Evolutionary conservation across 1,139 yeast species (phyloP).

Genomic region (Sugiyamaella neomexicana): DNA sequence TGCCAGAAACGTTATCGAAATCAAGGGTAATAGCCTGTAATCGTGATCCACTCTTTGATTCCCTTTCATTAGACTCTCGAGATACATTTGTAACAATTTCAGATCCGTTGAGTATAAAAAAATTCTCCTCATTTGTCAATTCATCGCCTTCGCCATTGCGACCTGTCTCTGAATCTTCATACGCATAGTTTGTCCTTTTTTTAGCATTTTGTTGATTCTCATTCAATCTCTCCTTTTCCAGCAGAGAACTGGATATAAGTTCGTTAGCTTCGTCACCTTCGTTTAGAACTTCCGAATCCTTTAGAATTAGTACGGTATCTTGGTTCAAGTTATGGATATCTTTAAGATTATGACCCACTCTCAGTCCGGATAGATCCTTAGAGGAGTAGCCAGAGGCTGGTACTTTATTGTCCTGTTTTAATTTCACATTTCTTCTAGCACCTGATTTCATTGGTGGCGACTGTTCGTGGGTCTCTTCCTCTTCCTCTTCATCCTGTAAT

Average conservation of each 20-base stretch:
- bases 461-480: conserved; percentile 23
- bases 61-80: neutral
- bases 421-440: neutral
- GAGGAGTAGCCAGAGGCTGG: conserved; percentile 25
- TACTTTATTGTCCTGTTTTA: no score
- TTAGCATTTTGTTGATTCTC: conserved; percentile 36
- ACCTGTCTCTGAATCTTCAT: conserved; percentile 35
- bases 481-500: conserved; percentile 25
- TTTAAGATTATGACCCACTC: conserved; percentile 48
- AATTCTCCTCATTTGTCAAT: conserved; percentile 21
- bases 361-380: conserved; percentile 43
- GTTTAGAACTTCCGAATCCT: conserved; percentile 57
- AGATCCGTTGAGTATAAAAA: conserved; percentile 34
- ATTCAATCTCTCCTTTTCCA: conserved; percentile 39
- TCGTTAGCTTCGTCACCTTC: conserved; percentile 47
- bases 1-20: conserved; percentile 24
- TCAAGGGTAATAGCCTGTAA: conserved; percentile 22
- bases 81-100: conserved; percentile 11
- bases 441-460: conserved; percentile 4
- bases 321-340: conserved; percentile 46
- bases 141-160: conserved; percentile 34
- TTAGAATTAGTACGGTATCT: conserved; percentile 63
- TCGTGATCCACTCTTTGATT: no score
- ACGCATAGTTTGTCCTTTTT: conserved; percentile 33
- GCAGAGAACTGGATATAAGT: conserved; percentile 50